Evolutionary conservation across 768 basidiomycete species (phyloP), one percentile per base, ranked within the genome.

Genomic region (Mycena polygramma): DNA sequence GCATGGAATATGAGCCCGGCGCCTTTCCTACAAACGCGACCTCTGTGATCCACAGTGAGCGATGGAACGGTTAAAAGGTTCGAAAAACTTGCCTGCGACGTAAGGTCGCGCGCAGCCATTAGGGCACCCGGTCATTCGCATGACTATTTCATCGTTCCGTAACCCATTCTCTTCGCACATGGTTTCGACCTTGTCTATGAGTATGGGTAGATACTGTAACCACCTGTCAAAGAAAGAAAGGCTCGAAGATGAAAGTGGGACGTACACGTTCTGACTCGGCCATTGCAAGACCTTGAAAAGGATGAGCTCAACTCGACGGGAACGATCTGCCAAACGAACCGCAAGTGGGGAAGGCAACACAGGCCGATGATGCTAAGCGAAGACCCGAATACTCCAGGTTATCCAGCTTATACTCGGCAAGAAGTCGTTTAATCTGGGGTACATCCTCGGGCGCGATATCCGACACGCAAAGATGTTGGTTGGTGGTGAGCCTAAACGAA

Each of bases 51-150:
- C 17, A 17, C 24, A 17, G 37, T 62, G 30, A 58, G 63, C 30
- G 73, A 7, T 69, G 52, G 26, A 65, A 45, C 26, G 7, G 63
- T 48, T 53, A 36, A 36, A 60, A 22, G n/a, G 46, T 53, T 58
- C 20, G 45, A 43, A 30, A 43, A 76, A 77, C 90, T 13, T 52
- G 91, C 93, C 93, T 57, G 94, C 97, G 53, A 97, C 84, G 80
- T 97, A 99, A 45, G 96, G 97, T 68, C 97, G 88, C 2, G 97
- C 94, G 79, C 96, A 96, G 45, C 95, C 95, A 75, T 96, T 96
- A 4, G 95, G 95, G 74, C 97, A 98, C 58, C 97, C 97, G 19
- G 97, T 98, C 97, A 99, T 98, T 62, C 97, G 90, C 97, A 99
- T 98, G 69, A 98, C 90, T 73, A 99, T 97, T 4, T 93, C 91